Evolutionary conservation across 2,329 filamentous ascomycete genomes (phyloP).

Genomic region (Botrytis galanthina): DNA sequence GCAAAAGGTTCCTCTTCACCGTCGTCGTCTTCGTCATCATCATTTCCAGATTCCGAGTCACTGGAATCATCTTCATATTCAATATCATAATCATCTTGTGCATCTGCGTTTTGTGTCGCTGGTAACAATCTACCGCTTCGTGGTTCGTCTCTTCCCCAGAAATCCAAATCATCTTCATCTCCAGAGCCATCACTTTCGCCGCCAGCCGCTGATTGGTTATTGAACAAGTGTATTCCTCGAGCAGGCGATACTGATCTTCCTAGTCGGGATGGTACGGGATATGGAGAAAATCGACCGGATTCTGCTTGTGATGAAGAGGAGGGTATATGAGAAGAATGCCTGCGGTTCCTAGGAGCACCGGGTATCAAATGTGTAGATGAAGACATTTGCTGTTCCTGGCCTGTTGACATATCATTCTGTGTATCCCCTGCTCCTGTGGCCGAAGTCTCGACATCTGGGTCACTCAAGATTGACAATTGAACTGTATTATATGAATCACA

Average conservation of each 20-base stretch:
- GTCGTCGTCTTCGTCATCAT: constrained; percentile 42
- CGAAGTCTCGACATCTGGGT: constrained; percentile 31
- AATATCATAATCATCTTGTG: constrained; percentile 43
- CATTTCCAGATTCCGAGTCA: constrained; percentile 28
- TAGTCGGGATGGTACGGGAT: constrained; percentile 32
- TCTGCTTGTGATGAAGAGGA: constrained; percentile 20
- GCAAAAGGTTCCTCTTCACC: constrained; percentile 50
- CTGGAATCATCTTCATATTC: constrained; percentile 29
- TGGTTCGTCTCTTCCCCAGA: constrained; percentile 48
- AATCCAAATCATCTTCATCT: constrained; percentile 50
- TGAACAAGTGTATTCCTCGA: constrained; percentile 36
- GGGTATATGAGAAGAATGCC: constrained; percentile 36
- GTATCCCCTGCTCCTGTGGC: constrained; percentile 29
- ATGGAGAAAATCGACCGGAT: constrained; percentile 31
- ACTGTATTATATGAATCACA: constrained; percentile 70
- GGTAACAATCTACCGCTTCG: constrained; percentile 33
- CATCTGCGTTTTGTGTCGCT: constrained; percentile 33
- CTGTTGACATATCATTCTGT: constrained; percentile 25
- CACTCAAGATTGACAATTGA: constrained; percentile 59
- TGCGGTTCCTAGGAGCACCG: constrained; percentile 29
- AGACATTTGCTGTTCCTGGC: constrained; percentile 23
- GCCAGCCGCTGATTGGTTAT: constrained; percentile 37
- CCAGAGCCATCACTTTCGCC: constrained; percentile 49
- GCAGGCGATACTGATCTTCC: constrained; percentile 39
- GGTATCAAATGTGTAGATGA: constrained; percentile 20